Evolutionary conservation across 495 filamentous ascomycete species (phyloP).

Genomic region (Penicillium verhagenii): DNA sequence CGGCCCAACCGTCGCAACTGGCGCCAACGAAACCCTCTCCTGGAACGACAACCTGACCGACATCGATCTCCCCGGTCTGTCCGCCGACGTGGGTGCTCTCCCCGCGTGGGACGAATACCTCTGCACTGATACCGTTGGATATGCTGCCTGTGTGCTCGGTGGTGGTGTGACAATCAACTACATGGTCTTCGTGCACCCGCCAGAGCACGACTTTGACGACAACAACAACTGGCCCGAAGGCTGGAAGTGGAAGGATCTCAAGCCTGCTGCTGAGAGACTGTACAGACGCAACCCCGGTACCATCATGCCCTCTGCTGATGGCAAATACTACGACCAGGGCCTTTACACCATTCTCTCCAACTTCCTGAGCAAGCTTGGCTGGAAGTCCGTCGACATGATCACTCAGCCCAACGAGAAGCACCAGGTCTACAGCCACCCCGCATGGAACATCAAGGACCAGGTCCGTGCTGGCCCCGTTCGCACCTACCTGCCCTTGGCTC

Average conservation of each 20-base stretch:
- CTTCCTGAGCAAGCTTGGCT: constrained; percentile 56
- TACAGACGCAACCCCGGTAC: constrained; percentile 72
- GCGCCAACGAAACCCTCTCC: constrained; percentile 27
- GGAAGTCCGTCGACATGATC: constrained; percentile 62
- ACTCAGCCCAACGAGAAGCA: constrained; percentile 62
- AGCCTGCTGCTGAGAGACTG: constrained; percentile 54
- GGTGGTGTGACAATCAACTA: constrained; percentile 78
- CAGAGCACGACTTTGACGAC: constrained; percentile 64
- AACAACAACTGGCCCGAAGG: constrained; percentile 71
- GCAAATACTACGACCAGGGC: constrained; percentile 65
- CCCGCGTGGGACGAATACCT: constrained; percentile 28
- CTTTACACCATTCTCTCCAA: constrained; percentile 61
- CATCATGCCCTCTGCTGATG: constrained; percentile 63
- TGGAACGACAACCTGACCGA: constrained; percentile 55
- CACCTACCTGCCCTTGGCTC: constrained; percentile 68
- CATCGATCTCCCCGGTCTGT: constrained; percentile 76
- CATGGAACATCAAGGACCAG: constrained; percentile 66
- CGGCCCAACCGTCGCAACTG: constrained; percentile 30
- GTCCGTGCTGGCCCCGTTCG: constrained; percentile 70
- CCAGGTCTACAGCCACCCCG: constrained; percentile 61
- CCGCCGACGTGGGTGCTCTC: constrained; percentile 26
- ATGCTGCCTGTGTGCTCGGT: constrained; percentile 76
- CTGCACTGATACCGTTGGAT: constrained; percentile 68
- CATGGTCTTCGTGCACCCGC: constrained; percentile 57
- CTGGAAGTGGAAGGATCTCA: constrained; percentile 67